Conservation (phyloP, 164 flowering plant genomes). For the Vitis amurensis region DNA sequence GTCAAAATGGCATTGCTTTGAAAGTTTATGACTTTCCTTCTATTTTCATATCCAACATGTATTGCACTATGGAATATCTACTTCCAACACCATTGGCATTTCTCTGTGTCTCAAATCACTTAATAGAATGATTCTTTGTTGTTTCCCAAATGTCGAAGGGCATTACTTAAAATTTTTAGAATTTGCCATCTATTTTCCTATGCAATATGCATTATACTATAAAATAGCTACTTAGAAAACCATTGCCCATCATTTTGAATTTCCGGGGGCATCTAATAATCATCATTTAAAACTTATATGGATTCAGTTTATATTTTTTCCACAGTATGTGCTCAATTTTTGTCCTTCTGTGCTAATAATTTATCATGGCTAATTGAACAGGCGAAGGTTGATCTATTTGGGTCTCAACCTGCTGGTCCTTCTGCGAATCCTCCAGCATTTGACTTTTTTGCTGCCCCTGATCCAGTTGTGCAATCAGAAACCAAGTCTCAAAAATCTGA, state of each 20-base stretch:
- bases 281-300: not conserved
- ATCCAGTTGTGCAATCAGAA: constrained; percentile 44
- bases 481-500: constrained; percentile 39
- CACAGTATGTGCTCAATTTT: not conserved
- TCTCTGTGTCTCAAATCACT: not conserved
- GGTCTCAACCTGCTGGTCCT: constrained; percentile 54
- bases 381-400: constrained; percentile 72
- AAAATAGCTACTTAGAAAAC: too few relatives aligned
- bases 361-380: constrained; percentile 23
- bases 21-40: too few relatives aligned
- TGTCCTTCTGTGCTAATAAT: not conserved
- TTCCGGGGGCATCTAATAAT: not conserved
- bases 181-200: too few relatives aligned
- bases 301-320: not conserved
- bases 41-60: too few relatives aligned
- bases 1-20: too few relatives aligned
- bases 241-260: not conserved
- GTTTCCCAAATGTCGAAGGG: too few relatives aligned
- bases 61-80: not conserved
- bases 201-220: too few relatives aligned
- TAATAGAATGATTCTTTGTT: not conserved
- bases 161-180: too few relatives aligned
- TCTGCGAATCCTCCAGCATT: constrained; percentile 59
- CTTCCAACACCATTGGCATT: not conserved
- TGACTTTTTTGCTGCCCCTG: constrained; percentile 66